phyloP scores from a whole-genome alignment of 257 asterid species.

The Buddleja alternifolia region DNA sequence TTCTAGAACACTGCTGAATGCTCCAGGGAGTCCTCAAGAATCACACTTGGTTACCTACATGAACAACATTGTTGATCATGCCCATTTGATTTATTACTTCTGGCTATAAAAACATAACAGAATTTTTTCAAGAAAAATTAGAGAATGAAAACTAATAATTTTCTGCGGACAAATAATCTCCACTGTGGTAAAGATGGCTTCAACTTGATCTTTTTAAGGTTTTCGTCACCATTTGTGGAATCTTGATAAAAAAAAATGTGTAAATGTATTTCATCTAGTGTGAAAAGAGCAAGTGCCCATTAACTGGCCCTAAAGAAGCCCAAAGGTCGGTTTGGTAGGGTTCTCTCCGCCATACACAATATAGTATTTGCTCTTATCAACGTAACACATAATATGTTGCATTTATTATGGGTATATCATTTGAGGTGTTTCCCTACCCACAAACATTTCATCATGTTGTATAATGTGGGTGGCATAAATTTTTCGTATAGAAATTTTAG shows the following conservation, averaged over 20 bases:
- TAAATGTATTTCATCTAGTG: conserved; percentile 6
- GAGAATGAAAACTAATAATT: background rate
- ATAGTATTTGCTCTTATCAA: background rate
- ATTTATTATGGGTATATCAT: background rate
- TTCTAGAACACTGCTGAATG: too few relatives aligned
- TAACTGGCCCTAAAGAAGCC: conserved; percentile 38
- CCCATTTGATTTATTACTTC: background rate
- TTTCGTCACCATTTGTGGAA: conserved; percentile 34
- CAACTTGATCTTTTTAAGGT: conserved; percentile 38
- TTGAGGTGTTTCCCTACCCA: conserved; percentile 4
- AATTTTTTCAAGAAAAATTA: too few relatives aligned
- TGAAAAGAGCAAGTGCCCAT: conserved; percentile 28
- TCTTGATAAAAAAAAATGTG: conserved; percentile 31
- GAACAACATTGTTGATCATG: conserved; percentile 1
- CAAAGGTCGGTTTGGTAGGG: conserved; percentile 48
- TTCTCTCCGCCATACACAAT: background rate
- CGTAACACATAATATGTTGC: background rate
- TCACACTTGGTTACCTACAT: too few relatives aligned
- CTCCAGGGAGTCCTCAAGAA: too few relatives aligned
- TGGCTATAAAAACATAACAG: background rate
- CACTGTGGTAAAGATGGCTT: conserved; percentile 29
- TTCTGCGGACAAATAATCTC: conserved; percentile 39
- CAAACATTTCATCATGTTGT: background rate
- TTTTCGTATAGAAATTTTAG: too few relatives aligned
- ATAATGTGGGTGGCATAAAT: background rate